Conservation (phyloP, 441 rosid species). For the Metrosideros polymorpha region DNA sequence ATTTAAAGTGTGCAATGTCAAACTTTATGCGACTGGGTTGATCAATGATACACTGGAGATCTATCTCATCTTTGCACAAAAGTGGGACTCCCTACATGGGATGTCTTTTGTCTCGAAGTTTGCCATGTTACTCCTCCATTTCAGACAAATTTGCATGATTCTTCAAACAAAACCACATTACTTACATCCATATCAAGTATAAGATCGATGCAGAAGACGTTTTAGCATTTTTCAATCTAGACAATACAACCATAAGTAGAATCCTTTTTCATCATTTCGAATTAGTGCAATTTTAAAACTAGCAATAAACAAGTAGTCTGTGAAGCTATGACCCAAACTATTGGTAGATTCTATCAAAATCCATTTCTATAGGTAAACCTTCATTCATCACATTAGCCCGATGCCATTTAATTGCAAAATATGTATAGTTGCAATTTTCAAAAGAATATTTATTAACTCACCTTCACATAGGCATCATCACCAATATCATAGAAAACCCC, state of each 20-base stretch:
- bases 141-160: neutral
- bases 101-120: neutral
- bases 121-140: neutral
- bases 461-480: constrained; percentile 59
- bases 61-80: neutral
- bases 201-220: neutral
- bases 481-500: constrained; percentile 19
- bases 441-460: neutral
- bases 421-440: neutral
- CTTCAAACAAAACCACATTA: neutral
- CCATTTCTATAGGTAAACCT: neutral
- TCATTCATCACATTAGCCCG: neutral
- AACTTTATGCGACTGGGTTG: neutral
- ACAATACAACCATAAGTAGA: neutral
- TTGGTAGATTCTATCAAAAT: neutral
- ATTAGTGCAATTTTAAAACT: neutral
- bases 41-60: neutral
- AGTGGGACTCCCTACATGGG: neutral
- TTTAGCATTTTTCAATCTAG: neutral
- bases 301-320: neutral
- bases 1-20: neutral
- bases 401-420: neutral
- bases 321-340: neutral
- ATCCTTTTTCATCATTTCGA: neutral
- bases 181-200: neutral